Percentiles rank a stretch among this genome's conserved stretches.
These are phyloP conservation scores for Lipomyces japonicus DNA, from an alignment of 805 yeast genomes.

Conservation along the genomic window DNA sequence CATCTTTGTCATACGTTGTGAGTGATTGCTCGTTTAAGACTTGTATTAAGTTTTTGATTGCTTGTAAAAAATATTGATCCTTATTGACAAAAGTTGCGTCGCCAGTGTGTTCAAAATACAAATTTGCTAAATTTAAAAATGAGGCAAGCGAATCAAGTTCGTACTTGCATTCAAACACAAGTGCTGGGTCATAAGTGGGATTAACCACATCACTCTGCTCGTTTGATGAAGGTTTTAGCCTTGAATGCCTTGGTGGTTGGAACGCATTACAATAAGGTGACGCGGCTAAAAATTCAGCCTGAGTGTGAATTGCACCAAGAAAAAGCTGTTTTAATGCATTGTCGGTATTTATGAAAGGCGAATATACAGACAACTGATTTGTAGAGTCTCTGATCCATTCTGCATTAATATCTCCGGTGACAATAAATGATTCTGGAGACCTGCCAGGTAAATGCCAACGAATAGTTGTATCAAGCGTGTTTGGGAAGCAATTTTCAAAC, in stretches of 20 bases:
- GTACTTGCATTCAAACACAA: conserved; percentile 84
- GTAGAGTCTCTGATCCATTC: conserved; percentile 91
- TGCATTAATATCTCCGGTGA: conserved; percentile 90
- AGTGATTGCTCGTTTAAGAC: conserved; percentile 58
- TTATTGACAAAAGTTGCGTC: conserved; percentile 45
- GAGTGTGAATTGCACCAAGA: conserved; percentile 76
- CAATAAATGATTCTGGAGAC: conserved; percentile 64
- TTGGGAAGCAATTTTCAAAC: conserved; percentile 80
- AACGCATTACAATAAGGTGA: conserved; percentile 89
- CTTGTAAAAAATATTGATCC: conserved; percentile 20
- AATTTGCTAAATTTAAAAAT: conserved; percentile 69
- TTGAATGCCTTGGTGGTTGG: conserved; percentile 65
- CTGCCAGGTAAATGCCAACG: conserved; percentile 54
- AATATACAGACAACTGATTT: conserved; percentile 73
- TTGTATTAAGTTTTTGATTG: conserved; percentile 40
- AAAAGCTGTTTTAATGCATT: conserved; percentile 49
- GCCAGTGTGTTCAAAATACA: conserved; percentile 59
- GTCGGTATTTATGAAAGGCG: conserved; percentile 56
- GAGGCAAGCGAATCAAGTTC: conserved; percentile 85
- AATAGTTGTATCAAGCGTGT: conserved; percentile 83
- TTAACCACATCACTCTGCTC: conserved; percentile 53
- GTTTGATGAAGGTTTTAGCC: conserved; percentile 35
- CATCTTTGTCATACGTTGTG: conserved; percentile 45
- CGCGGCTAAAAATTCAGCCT: conserved; percentile 56
- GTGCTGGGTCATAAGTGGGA: conserved; percentile 66